A percentile compares a stretch with the other conserved stretches of the same genome.
Conservation (phyloP, 2,329 filamentous ascomycete genomes). For the Diaporthe longicolla region DNA sequence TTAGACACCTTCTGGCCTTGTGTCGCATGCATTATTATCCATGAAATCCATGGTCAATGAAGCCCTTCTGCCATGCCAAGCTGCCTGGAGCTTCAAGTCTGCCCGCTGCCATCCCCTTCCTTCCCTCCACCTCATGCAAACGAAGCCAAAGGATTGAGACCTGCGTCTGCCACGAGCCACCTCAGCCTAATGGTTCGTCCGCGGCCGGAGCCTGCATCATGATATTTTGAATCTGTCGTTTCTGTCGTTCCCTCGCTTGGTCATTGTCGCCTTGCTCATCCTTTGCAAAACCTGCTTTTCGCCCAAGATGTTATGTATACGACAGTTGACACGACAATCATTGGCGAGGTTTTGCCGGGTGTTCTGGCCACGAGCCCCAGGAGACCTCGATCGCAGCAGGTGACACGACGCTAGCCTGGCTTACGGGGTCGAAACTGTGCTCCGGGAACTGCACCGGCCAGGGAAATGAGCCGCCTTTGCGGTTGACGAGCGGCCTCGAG, state of each 20-base stretch:
- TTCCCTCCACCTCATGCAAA: neutral
- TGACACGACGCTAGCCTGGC: neutral
- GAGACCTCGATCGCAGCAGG: neutral
- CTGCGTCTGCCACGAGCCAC: conserved; percentile 2
- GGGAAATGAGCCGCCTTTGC: neutral
- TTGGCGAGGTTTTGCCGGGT: neutral
- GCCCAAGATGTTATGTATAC: neutral
- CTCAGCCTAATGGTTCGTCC: neutral
- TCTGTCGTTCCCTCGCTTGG: neutral
- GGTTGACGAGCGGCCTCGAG: conserved; percentile 2
- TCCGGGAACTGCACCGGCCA: conserved; percentile 1
- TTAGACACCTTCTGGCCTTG: conserved; percentile 16
- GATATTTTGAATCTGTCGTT: neutral
- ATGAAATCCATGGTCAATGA: conserved; percentile 28
- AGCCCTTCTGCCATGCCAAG: conserved; percentile 21
- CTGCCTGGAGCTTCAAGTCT: conserved; percentile 8
- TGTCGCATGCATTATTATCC: conserved; percentile 35
- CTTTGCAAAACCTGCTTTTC: neutral
- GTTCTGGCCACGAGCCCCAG: neutral
- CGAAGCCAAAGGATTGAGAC: neutral
- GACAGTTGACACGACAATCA: neutral
- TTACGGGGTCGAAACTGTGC: conserved; percentile 16
- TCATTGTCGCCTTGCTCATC: neutral
- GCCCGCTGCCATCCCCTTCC: neutral
- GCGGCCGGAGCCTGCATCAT: neutral